Evolutionary conservation across 495 filamentous ascomycete species (phyloP), one percentile per base, ranked within the genome.

Genomic region (Tuber borchii): DNA sequence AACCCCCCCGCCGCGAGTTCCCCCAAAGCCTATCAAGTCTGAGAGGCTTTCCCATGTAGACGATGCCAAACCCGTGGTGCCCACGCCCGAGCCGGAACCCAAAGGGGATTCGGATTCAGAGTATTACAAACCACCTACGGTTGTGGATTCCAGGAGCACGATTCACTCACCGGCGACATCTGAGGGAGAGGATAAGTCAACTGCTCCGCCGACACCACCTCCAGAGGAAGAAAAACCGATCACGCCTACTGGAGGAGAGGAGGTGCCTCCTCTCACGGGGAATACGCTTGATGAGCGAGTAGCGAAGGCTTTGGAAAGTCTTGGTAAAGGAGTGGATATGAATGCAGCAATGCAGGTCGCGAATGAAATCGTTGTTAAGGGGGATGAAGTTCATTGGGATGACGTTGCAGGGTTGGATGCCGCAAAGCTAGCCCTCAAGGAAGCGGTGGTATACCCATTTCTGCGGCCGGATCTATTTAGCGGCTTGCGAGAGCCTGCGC

Each of bases 381-480:
- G 96, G 12, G 95, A 99, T 79, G 91, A 95, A 80, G 95, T 99
- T 0, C 92, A 93, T 81, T 99, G 96, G 96, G 89, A 90, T 56
- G 95, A 99, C 80, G 91, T 99, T 56, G 94, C 96, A 0, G 95
- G 95, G 3, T 86, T 99, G 19, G 93, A 97, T 43, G 87, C 90
- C 51, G 96, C 95, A 70, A 99, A 99, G 81, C 91, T 89, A 72
- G 94, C 95, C 0, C 86, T 99, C 68, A 97, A 97, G 83, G 95
- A 99, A 85, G 92, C 94, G 3, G 95, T 98, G 12, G 94, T 99
- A 43, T 99, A 99, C 81, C 95, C 95, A 20, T 98, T 99, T 85
- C 88, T 98, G 9, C 92, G 95, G 10, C 95, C 95, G 4, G 95
- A 99, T 83, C 86, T 99, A 17, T 99, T 99, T 84, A 93, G 93